Conservation (phyloP, 768 basidiomycete species). For the Mycena latifolia region DNA sequence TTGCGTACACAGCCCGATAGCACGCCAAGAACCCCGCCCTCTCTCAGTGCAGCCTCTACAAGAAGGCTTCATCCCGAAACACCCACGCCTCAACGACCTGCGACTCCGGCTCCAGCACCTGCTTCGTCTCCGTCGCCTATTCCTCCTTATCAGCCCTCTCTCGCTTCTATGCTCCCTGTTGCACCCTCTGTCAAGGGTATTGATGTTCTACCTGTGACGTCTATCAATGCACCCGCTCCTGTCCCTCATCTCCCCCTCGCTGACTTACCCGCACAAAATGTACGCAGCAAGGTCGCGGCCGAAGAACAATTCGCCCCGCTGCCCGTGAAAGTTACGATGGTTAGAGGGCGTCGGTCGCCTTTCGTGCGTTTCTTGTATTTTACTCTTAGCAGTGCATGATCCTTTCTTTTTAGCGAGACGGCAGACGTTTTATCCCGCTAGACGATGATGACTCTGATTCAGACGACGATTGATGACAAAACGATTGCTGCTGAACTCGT, state of each 20-base stretch:
- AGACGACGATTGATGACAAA: conserved; percentile 28
- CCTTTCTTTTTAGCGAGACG: conserved; percentile 49
- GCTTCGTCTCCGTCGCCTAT: conserved; percentile 3
- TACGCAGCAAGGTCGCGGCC: background rate
- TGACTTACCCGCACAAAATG: background rate
- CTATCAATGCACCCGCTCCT: background rate
- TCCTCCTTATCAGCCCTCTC: background rate
- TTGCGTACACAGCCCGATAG: background rate
- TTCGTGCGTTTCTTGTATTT: conserved; percentile 33
- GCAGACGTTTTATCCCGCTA: conserved; percentile 62
- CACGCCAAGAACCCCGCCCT: conserved; percentile 4
- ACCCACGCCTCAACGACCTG: conserved; percentile 3
- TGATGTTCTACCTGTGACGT: background rate
- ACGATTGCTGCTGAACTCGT: no score
- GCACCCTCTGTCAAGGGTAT: background rate
- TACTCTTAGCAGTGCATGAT: background rate
- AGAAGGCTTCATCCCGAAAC: background rate
- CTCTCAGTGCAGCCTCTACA: background rate
- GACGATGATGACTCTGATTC: conserved; percentile 54
- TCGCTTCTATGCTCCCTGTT: background rate
- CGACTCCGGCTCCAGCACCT: background rate
- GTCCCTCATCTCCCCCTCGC: background rate
- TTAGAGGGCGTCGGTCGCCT: conserved; percentile 36
- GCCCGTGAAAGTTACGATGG: conserved; percentile 21
- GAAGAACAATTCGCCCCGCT: conserved; percentile 10